Conservation (phyloP, 2,329 filamentous ascomycete species). For the Aspergillus intermedius region DNA sequence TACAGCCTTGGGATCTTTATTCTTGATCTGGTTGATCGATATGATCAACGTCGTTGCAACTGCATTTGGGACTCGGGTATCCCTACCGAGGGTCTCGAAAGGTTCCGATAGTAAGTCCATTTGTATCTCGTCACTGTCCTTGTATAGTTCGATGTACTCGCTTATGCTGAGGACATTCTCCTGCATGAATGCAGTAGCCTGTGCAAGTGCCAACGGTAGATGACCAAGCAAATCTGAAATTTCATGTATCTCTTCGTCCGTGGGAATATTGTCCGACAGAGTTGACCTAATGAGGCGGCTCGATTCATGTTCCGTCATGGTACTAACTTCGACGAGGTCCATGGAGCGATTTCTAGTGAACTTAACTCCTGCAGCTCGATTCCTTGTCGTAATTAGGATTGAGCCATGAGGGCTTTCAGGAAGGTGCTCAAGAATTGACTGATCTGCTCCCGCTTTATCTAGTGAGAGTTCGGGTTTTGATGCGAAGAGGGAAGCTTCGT, state of each 20-base stretch:
- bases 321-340: constrained; percentile 6
- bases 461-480: background rate
- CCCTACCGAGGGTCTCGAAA: constrained; percentile 8
- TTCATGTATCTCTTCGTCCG: constrained; percentile 6
- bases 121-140: constrained; percentile 8
- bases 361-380: constrained; percentile 9
- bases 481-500: constrained; percentile 10
- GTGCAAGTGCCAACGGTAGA: constrained; percentile 7
- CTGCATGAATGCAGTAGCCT: constrained; percentile 10
- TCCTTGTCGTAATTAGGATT: constrained; percentile 8
- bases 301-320: constrained; percentile 7
- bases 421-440: constrained; percentile 5
- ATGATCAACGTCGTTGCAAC: constrained; percentile 9
- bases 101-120: constrained; percentile 10
- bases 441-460: background rate
- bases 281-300: constrained; percentile 6
- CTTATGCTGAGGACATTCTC: constrained; percentile 6
- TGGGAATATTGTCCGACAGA: constrained; percentile 1
- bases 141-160: constrained; percentile 11
- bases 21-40: constrained; percentile 9
- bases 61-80: constrained; percentile 6
- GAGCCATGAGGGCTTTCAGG: constrained; percentile 3
- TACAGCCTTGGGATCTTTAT: constrained; percentile 3
- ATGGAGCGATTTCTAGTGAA: constrained; percentile 2
- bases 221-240: constrained; percentile 5